Percentiles rank a stretch among this genome's conserved stretches.
Conservation (phyloP, 1,284 basidiomycete species). For the Austroboletus novae-zelandiae region DNA sequence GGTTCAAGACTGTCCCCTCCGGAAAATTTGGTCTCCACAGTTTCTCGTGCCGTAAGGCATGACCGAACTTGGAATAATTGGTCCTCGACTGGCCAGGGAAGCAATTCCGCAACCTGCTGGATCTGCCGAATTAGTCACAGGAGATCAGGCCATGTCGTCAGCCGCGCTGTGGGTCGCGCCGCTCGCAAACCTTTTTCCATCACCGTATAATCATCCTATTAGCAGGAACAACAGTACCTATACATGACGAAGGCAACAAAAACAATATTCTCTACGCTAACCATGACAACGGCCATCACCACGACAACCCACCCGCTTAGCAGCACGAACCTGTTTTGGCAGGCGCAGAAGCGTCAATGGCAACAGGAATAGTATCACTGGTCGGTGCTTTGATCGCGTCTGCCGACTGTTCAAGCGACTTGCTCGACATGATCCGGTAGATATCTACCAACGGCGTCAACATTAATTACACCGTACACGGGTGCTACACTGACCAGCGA, state of each 20-base stretch:
- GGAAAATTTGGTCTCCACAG: slow-evolving; percentile 84
- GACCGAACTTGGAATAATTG: slow-evolving; percentile 72
- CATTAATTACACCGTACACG: not conserved
- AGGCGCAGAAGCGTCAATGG: slow-evolving; percentile 43
- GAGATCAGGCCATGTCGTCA: slow-evolving; percentile 80
- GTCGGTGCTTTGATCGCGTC: slow-evolving; percentile 68
- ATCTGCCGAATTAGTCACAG: slow-evolving; percentile 84
- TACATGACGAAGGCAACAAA: slow-evolving; percentile 18
- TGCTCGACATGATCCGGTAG: slow-evolving; percentile 92
- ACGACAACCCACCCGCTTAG: slow-evolving; percentile 22
- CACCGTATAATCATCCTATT: slow-evolving; percentile 14
- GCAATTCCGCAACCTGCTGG: slow-evolving; percentile 84
- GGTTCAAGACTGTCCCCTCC: slow-evolving; percentile 88
- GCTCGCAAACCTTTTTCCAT: slow-evolving; percentile 66
- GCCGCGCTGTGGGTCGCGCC: slow-evolving; percentile 75
- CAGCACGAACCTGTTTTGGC: slow-evolving; percentile 42
- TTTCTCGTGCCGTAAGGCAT: slow-evolving; percentile 58
- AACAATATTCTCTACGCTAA: slow-evolving; percentile 2
- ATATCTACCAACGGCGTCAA: slow-evolving; percentile 62
- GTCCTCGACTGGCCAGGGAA: slow-evolving; percentile 82
- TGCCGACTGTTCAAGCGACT: slow-evolving; percentile 79
- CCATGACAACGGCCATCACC: slow-evolving; percentile 8
- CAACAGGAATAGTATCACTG: slow-evolving; percentile 76
- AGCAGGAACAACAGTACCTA: slow-evolving; percentile 20
- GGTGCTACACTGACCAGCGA: slow-evolving; percentile 67